Evolutionary conservation across 2,329 filamentous ascomycete species (phyloP).

Genomic region (Pseudocercospora vitis): DNA sequence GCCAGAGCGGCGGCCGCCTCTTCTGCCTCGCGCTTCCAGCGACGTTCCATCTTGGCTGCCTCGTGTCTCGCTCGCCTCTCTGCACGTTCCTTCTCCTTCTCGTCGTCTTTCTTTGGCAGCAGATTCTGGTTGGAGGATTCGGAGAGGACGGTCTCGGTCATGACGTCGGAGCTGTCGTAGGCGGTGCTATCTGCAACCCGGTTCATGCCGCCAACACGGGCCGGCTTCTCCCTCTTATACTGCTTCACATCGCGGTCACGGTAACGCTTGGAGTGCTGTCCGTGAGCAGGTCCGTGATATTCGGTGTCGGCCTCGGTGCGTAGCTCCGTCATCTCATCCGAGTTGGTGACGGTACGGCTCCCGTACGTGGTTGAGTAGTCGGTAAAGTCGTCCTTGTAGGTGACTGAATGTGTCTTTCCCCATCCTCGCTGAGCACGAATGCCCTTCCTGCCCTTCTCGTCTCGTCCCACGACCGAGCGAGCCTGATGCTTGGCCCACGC

Average conservation of each 20-base stretch:
- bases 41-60: slow-evolving; percentile 41
- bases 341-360: slow-evolving; percentile 29
- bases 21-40: slow-evolving; percentile 45
- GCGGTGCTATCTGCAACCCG: slow-evolving; percentile 72
- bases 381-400: slow-evolving; percentile 45
- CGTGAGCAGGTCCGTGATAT: slow-evolving; percentile 17
- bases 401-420: slow-evolving; percentile 45
- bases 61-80: slow-evolving; percentile 41
- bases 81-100: slow-evolving; percentile 43
- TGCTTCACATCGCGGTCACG: slow-evolving; percentile 67
- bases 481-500: slow-evolving; percentile 41
- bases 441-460: slow-evolving; percentile 46
- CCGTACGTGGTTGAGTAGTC: slow-evolving; percentile 34
- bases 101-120: slow-evolving; percentile 31
- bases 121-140: slow-evolving; percentile 45
- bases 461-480: slow-evolving; percentile 44
- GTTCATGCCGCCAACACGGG: slow-evolving; percentile 86
- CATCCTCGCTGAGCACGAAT: slow-evolving; percentile 41
- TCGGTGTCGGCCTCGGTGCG: slow-evolving; percentile 30
- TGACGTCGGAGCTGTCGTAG: slow-evolving; percentile 72
- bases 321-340: slow-evolving; percentile 37
- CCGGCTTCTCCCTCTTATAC: slow-evolving; percentile 84
- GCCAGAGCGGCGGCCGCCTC: slow-evolving; percentile 39
- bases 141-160: slow-evolving; percentile 47
- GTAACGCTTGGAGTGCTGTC: slow-evolving; percentile 50